A percentile compares a stretch with the other conserved stretches of the same genome.
These are phyloP conservation scores for Cylindrodendrum hubeiense DNA, from an alignment of 2,329 filamentous ascomycete genomes.

Conservation along the genomic window DNA sequence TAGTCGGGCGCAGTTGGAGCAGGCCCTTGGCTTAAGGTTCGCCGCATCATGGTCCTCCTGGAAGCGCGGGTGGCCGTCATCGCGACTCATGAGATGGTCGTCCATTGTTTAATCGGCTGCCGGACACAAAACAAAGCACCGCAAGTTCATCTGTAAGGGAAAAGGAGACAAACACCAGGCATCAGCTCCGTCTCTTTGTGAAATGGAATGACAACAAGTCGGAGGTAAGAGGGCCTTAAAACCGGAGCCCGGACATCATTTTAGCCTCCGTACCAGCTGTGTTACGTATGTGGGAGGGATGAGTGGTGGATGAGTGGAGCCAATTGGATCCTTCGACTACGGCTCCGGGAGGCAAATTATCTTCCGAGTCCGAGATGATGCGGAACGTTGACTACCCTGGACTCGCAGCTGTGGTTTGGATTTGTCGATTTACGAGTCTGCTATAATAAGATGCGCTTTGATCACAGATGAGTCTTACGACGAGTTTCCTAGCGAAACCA, in stretches of 20 bases:
- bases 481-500: too few relatives aligned
- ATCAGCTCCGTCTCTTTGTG: neutral
- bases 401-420: neutral
- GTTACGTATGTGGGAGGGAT: neutral
- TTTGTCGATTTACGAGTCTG: neutral
- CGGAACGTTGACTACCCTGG: neutral
- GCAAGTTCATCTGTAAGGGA: neutral
- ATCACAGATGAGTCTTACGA: too few relatives aligned
- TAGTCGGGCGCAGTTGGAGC: slow-evolving; percentile 49
- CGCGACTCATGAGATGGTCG: slow-evolving; percentile 35
- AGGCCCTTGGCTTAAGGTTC: slow-evolving; percentile 48
- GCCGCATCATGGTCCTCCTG: neutral
- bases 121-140: neutral
- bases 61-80: neutral
- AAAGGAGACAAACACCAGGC: neutral
- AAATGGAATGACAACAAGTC: slow-evolving; percentile 3
- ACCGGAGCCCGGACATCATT: slow-evolving; percentile 31
- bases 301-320: neutral
- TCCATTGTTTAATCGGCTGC: slow-evolving; percentile 27
- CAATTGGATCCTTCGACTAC: neutral
- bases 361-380: neutral
- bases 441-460: neutral
- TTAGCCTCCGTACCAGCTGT: slow-evolving; percentile 16
- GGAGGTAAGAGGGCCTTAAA: slow-evolving; percentile 32
- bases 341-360: neutral